A percentile compares a stretch with the other conserved stretches of the same genome.
Conservation (phyloP, 169 alveolate species). For the Plasmodium gaboni region DNA sequence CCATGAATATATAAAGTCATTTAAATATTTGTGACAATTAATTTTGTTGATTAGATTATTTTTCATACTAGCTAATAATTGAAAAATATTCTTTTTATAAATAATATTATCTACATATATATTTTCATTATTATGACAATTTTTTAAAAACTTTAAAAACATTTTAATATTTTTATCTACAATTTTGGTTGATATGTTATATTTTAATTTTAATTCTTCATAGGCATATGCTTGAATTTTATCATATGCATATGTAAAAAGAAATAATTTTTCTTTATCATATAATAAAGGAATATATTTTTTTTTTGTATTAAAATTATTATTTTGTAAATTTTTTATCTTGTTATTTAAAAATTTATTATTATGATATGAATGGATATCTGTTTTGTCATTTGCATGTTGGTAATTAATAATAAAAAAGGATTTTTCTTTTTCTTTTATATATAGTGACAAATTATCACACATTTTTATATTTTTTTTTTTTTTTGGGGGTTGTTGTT, state of each 20-base stretch:
- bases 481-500: too few relatives aligned
- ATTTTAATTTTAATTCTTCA: slow-evolving; percentile 17
- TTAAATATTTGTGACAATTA: too few relatives aligned
- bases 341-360: not conserved
- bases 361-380: not conserved
- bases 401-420: too few relatives aligned
- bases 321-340: not conserved
- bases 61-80: slow-evolving; percentile 7
- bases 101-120: not conserved
- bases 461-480: too few relatives aligned
- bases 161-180: slow-evolving; percentile 41
- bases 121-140: not conserved
- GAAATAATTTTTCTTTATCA: not conserved
- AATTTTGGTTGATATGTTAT: slow-evolving; percentile 43
- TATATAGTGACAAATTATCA: too few relatives aligned
- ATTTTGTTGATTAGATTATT: not conserved
- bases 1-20: too few relatives aligned
- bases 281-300: not conserved
- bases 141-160: slow-evolving; percentile 20
- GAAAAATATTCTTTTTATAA: not conserved
- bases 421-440: too few relatives aligned
- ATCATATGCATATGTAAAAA: slow-evolving; percentile 22
- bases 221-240: slow-evolving; percentile 6
- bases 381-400: too few relatives aligned
- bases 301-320: not conserved